Evolutionary conservation across 495 filamentous ascomycete genomes (phyloP).

Genomic region (Lentithecium fluviatile): DNA sequence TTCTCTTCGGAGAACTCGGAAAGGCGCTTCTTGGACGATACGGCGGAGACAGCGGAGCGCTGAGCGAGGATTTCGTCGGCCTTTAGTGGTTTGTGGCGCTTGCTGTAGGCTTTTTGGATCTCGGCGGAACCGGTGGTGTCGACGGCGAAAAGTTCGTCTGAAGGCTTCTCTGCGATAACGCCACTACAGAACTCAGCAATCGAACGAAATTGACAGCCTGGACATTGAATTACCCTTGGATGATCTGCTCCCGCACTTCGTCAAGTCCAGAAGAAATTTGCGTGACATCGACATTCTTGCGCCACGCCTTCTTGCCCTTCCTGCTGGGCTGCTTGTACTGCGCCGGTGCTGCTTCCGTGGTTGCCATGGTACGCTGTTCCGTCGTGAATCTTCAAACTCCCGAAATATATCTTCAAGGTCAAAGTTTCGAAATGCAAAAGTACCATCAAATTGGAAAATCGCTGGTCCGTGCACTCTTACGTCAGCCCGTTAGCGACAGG

Average conservation of each 20-base stretch:
- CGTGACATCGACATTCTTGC: conserved; percentile 93
- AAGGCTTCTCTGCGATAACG: conserved; percentile 72
- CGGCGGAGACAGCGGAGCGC: conserved; percentile 74
- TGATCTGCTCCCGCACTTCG: conserved; percentile 78
- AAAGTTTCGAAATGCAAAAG: conserved; percentile 1
- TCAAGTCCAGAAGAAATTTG: conserved; percentile 82
- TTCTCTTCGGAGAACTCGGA: conserved; percentile 68
- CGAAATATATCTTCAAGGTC: background rate
- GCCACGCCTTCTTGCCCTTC: conserved; percentile 98
- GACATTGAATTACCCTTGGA: conserved; percentile 68
- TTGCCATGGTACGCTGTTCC: conserved; percentile 31
- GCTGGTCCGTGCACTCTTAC: too few relatives aligned
- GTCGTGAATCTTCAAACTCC: background rate
- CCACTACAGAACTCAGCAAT: conserved; percentile 56
- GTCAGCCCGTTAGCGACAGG: too few relatives aligned
- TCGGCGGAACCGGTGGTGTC: conserved; percentile 68
- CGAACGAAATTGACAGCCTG: background rate
- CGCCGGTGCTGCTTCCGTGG: conserved; percentile 47
- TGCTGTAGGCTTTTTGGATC: conserved; percentile 61
- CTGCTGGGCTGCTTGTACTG: conserved; percentile 80
- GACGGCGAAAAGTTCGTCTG: conserved; percentile 76
- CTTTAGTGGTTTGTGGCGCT: conserved; percentile 72
- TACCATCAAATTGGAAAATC: too few relatives aligned
- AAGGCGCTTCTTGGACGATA: conserved; percentile 72
- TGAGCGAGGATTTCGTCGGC: conserved; percentile 85